Conservation (phyloP, 2,329 filamentous ascomycete species). For the Didymella lethalis region DNA sequence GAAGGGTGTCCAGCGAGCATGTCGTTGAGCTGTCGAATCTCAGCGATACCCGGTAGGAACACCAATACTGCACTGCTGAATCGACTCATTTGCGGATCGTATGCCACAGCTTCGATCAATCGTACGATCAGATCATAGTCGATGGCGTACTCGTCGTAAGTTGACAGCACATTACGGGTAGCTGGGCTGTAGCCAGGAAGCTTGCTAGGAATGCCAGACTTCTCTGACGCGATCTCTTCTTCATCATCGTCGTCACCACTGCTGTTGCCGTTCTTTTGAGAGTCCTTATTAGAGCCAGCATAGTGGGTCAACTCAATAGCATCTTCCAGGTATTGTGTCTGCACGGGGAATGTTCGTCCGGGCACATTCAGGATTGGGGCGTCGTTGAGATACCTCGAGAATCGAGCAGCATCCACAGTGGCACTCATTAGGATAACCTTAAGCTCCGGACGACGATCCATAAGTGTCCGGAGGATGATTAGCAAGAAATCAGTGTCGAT, state of each 20-base stretch:
- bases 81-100: conserved; percentile 67
- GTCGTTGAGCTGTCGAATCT: conserved; percentile 89
- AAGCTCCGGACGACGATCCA: conserved; percentile 78
- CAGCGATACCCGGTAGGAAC: conserved; percentile 92
- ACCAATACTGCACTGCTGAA: conserved; percentile 94
- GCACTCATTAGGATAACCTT: conserved; percentile 98
- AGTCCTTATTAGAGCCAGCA: conserved; percentile 43
- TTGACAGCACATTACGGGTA: conserved; percentile 76
- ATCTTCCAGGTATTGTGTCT: conserved; percentile 89
- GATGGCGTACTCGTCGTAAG: conserved; percentile 89
- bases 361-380: conserved; percentile 91
- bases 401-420: conserved; percentile 89
- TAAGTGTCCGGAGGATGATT: conserved; percentile 85
- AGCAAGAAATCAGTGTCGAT: conserved; percentile 97
- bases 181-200: conserved; percentile 76
- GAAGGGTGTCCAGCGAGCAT: conserved; percentile 77
- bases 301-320: conserved; percentile 88
- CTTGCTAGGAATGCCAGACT: conserved; percentile 67
- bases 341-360: conserved; percentile 90
- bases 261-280: conserved; percentile 63
- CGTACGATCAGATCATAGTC: conserved; percentile 87
- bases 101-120: conserved; percentile 78
- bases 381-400: conserved; percentile 85
- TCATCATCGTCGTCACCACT: conserved; percentile 58
- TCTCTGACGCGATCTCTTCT: conserved; percentile 57